These are phyloP conservation scores for Pythium chondricola DNA, from an alignment of 352 stramenopile genomes.

Conservation along the genomic window DNA sequence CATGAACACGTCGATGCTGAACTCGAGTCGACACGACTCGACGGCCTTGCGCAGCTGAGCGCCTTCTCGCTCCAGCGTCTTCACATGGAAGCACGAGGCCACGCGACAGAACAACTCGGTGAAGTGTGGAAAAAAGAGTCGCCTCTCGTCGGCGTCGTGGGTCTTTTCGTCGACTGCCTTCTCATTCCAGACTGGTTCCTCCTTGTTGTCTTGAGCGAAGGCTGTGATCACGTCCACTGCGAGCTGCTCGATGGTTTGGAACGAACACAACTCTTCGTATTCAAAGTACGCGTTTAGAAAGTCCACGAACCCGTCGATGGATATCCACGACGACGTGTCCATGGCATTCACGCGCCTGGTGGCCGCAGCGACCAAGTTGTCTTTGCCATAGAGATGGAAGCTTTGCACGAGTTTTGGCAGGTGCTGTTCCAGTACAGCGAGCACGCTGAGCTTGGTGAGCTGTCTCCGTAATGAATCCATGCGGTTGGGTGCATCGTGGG, in stretches of 20 bases:
- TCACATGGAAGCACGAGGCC: slow-evolving; percentile 42
- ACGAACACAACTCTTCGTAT: slow-evolving; percentile 69
- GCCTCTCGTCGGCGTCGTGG: background rate
- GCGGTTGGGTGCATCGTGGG: background rate
- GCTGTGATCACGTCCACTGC: background rate
- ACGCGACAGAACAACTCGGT: slow-evolving; percentile 61
- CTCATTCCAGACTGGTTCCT: too few relatives aligned
- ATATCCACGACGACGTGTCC: slow-evolving; percentile 32
- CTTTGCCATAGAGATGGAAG: slow-evolving; percentile 51
- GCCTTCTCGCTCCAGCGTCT: slow-evolving; percentile 36
- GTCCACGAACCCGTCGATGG: slow-evolving; percentile 64
- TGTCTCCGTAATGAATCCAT: slow-evolving; percentile 47
- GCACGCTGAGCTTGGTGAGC: slow-evolving; percentile 32
- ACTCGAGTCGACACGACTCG: slow-evolving; percentile 54
- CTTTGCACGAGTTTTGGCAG: slow-evolving; percentile 38
- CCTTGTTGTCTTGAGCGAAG: slow-evolving; percentile 1
- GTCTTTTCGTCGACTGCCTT: background rate
- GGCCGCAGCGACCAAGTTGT: slow-evolving; percentile 14
- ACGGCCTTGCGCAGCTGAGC: slow-evolving; percentile 44
- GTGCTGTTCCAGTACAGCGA: slow-evolving; percentile 46
- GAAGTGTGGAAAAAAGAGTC: slow-evolving; percentile 54
- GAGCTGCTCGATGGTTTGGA: slow-evolving; percentile 24
- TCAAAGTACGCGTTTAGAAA: slow-evolving; percentile 79
- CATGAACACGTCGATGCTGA: slow-evolving; percentile 51
- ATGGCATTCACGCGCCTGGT: background rate